Percentiles rank a stretch among this genome's conserved stretches.
These are phyloP conservation scores for Panicum hallii DNA, from an alignment of 202 grass and related monocot species.

Conservation along the genomic window DNA sequence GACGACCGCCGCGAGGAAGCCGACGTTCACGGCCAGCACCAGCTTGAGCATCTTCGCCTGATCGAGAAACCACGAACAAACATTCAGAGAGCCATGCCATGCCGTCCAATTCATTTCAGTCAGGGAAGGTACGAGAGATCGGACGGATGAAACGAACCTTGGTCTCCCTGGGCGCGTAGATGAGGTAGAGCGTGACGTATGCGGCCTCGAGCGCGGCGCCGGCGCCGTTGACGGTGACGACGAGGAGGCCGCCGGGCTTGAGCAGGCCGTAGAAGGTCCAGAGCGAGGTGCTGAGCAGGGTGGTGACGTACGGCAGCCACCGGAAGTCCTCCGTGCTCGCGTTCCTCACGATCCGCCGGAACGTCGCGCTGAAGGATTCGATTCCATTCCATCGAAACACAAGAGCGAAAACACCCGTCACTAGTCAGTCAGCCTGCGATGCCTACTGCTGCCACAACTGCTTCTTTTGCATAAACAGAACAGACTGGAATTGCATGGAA, in stretches of 20 bases:
- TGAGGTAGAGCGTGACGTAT: conserved; percentile 75
- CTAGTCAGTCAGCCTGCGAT: neutral
- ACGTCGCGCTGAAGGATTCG: conserved; percentile 52
- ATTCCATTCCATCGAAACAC: neutral
- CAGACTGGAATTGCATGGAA: no score
- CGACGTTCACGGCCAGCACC: conserved; percentile 63
- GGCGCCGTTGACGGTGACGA: conserved; percentile 77
- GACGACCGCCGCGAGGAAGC: conserved; percentile 61
- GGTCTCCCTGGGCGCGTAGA: conserved; percentile 62
- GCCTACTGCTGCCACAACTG: neutral
- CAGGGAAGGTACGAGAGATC: neutral
- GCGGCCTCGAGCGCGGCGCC: conserved; percentile 57
- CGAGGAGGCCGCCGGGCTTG: conserved; percentile 79
- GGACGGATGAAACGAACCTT: conserved; percentile 26
- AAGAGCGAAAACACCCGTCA: neutral
- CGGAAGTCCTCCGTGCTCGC: conserved; percentile 79
- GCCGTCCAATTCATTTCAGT: neutral
- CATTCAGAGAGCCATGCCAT: neutral
- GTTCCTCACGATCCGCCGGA: conserved; percentile 74
- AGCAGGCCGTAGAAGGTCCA: conserved; percentile 90
- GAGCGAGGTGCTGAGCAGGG: conserved; percentile 75
- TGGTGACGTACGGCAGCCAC: conserved; percentile 82
- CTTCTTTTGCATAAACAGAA: neutral
- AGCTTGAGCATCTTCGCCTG: conserved; percentile 76
- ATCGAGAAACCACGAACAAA: neutral